phyloP scores from a whole-genome alignment of 129 eudicot genomes.

The Sambucus nigra region DNA sequence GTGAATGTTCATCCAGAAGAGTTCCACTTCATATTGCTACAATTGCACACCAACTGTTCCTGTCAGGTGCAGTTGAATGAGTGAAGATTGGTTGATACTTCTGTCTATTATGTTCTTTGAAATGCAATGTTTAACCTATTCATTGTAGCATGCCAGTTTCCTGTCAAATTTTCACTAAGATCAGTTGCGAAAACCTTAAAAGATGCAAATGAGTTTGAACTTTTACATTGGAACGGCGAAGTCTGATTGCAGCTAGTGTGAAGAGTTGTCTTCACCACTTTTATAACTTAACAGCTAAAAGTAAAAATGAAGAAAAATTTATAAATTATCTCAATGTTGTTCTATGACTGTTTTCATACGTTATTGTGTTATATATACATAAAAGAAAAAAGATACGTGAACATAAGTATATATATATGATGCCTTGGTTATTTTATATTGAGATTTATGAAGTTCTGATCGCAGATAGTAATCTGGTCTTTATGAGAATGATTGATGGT shows the following conservation, averaged over 20 bases:
- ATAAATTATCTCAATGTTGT: background rate
- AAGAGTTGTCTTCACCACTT: background rate
- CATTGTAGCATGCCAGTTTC: background rate
- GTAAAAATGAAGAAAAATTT: background rate
- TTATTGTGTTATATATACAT: too few species aligned
- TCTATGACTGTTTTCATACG: background rate
- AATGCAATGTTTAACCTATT: background rate
- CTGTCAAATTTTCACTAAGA: too few species aligned
- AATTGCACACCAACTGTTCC: slow-evolving; percentile 82
- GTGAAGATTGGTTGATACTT: background rate
- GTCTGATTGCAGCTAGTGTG: background rate
- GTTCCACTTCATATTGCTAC: slow-evolving; percentile 89
- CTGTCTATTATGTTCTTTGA: background rate
- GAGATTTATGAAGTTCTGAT: background rate
- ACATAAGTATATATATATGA: too few species aligned
- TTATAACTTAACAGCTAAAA: background rate
- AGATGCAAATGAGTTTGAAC: background rate
- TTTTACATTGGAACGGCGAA: background rate
- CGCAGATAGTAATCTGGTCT: background rate
- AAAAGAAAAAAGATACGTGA: too few species aligned
- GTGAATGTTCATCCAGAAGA: slow-evolving; percentile 76
- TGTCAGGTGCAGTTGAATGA: slow-evolving; percentile 57
- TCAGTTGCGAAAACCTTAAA: background rate
- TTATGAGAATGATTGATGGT: background rate
- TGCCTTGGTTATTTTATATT: background rate